phyloP scores from a whole-genome alignment of 2,329 filamentous ascomycete species.

The Cryphonectria carpinicola region DNA sequence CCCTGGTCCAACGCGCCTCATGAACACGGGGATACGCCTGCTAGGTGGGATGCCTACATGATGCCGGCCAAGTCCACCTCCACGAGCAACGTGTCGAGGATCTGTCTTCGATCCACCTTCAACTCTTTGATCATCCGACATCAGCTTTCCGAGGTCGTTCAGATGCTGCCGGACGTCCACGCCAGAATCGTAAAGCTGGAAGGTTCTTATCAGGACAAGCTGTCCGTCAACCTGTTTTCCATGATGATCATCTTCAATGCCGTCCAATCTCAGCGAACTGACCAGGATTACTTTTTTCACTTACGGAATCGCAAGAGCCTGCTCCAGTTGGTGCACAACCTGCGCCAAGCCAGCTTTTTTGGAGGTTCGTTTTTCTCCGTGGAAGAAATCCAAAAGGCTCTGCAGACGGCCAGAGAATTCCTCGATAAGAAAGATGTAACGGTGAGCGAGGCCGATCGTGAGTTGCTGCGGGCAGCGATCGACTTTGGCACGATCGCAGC shows the following conservation, averaged over 20 bases:
- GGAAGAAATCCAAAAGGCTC: slow-evolving; percentile 63
- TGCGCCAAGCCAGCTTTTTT: slow-evolving; percentile 85
- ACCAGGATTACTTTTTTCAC: slow-evolving; percentile 89
- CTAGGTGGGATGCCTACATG: slow-evolving; percentile 76
- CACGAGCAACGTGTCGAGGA: slow-evolving; percentile 59
- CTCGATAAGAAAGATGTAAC: slow-evolving; percentile 62
- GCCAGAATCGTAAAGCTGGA: slow-evolving; percentile 75
- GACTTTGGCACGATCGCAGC: slow-evolving; percentile 63
- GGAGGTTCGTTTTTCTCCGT: slow-evolving; percentile 75
- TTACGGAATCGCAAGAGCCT: slow-evolving; percentile 70
- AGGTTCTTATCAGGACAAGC: slow-evolving; percentile 81
- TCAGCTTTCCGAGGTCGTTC: slow-evolving; percentile 69
- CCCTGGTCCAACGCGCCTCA: slow-evolving; percentile 73
- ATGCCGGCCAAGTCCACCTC: slow-evolving; percentile 58
- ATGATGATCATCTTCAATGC: slow-evolving; percentile 85
- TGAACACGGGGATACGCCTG: slow-evolving; percentile 59
- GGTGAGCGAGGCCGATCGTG: slow-evolving; percentile 64
- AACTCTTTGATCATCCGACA: slow-evolving; percentile 83
- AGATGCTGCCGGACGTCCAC: slow-evolving; percentile 70
- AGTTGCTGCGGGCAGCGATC: slow-evolving; percentile 67
- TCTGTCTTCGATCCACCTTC: slow-evolving; percentile 70
- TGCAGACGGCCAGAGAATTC: slow-evolving; percentile 71
- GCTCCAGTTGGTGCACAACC: slow-evolving; percentile 71
- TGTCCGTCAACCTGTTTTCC: slow-evolving; percentile 83
- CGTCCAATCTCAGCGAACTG: slow-evolving; percentile 82